phyloP scores from a whole-genome alignment of 345 rosid genomes.

The Eutrema heterophyllum region DNA sequence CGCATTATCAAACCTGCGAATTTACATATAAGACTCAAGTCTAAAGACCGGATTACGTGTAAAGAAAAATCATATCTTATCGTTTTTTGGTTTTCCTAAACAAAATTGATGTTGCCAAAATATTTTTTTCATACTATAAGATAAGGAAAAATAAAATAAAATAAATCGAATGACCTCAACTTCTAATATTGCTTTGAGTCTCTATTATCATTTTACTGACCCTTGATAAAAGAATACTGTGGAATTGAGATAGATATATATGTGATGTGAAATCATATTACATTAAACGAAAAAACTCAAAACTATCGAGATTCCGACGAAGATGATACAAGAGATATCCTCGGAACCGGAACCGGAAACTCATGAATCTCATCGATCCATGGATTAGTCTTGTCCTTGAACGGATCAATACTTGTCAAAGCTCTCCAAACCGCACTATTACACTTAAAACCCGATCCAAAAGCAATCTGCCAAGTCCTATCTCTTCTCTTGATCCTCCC shows the following conservation, averaged over 20 bases:
- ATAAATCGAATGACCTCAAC: neutral
- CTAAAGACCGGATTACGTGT: no score
- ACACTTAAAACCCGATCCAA: conserved; percentile 76
- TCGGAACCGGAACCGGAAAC: conserved; percentile 40
- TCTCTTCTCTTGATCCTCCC: conserved; percentile 62
- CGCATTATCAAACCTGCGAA: no score
- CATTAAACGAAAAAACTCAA: neutral
- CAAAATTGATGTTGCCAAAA: no score
- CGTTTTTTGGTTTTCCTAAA: no score
- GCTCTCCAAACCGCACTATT: conserved; percentile 62
- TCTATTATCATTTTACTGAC: no score
- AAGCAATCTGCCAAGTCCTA: conserved; percentile 65
- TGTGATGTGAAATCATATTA: conserved; percentile 4
- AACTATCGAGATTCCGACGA: conserved; percentile 10
- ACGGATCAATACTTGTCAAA: conserved; percentile 37
- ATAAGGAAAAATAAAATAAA: no score
- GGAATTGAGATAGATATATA: no score
- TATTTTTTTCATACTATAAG: no score
- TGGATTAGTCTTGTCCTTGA: conserved; percentile 45
- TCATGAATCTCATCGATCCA: conserved; percentile 57
- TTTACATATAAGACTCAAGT: no score
- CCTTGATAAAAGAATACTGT: neutral
- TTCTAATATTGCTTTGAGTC: neutral
- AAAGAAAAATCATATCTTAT: no score
- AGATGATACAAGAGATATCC: conserved; percentile 22